These are phyloP conservation scores for Cladosporium cucumerinum DNA, from an alignment of 2,329 filamentous ascomycete genomes.

Conservation along the genomic window DNA sequence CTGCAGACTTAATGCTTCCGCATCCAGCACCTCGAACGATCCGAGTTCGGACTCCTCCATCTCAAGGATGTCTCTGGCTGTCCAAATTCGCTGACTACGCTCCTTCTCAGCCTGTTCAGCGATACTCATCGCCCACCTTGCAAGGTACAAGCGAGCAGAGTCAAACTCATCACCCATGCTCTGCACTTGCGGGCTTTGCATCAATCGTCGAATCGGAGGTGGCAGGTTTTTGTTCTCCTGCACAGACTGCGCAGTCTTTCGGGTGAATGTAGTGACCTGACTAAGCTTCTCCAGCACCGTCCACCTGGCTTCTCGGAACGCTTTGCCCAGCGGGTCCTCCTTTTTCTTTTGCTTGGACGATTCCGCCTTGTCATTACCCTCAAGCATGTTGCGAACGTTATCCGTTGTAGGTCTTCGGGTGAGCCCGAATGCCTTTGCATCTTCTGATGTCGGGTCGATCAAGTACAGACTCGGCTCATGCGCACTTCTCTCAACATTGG, in stretches of 20 bases:
- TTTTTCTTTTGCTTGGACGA: conserved; percentile 47
- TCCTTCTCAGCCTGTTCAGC: conserved; percentile 94
- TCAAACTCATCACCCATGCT: conserved; percentile 96
- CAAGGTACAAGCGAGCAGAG: conserved; percentile 88
- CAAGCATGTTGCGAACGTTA: conserved; percentile 43
- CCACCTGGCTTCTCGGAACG: conserved; percentile 92
- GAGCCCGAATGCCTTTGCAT: conserved; percentile 74
- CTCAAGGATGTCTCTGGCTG: conserved; percentile 84
- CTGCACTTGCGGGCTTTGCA: conserved; percentile 91
- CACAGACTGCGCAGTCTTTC: conserved; percentile 86
- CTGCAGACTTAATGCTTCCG: conserved; percentile 67
- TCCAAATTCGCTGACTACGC: conserved; percentile 83
- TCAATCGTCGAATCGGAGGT: conserved; percentile 77
- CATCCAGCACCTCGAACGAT: conserved; percentile 90
- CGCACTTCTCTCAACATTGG: conserved; percentile 74
- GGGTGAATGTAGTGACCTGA: conserved; percentile 93
- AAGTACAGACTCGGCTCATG: conserved; percentile 90
- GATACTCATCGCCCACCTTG: conserved; percentile 97
- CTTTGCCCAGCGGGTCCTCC: conserved; percentile 92
- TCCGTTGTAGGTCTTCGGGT: conserved; percentile 50
- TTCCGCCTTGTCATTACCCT: conserved; percentile 36
- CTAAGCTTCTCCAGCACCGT: conserved; percentile 95
- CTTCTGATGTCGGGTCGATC: conserved; percentile 80
- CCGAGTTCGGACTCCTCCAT: conserved; percentile 93
- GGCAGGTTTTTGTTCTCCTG: conserved; percentile 88